Conservation (phyloP, 2,329 filamentous ascomycete species). For the Pleoardoris graminearum region DNA sequence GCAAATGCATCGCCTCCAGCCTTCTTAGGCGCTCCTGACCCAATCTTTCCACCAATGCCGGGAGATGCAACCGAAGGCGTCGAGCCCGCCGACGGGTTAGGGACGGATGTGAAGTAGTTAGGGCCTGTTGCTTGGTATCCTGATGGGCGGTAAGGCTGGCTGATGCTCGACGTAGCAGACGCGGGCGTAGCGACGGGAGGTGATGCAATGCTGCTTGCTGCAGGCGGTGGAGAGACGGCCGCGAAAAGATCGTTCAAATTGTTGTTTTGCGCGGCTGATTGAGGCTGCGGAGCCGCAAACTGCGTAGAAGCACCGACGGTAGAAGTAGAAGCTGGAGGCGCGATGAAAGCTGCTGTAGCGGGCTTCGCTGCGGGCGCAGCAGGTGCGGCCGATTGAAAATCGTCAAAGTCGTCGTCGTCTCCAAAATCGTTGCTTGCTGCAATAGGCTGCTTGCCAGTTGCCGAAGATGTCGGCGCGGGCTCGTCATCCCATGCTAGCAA, state of each 20-base stretch:
- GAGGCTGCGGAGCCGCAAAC: slow-evolving; percentile 80
- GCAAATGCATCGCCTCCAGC: slow-evolving; percentile 85
- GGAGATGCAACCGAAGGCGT: slow-evolving; percentile 51
- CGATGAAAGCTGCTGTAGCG: slow-evolving; percentile 54
- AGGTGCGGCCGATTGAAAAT: slow-evolving; percentile 81
- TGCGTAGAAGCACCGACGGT: slow-evolving; percentile 63
- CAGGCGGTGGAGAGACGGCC: slow-evolving; percentile 73
- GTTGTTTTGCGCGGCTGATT: slow-evolving; percentile 79
- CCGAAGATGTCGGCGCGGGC: slow-evolving; percentile 55
- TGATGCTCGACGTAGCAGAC: slow-evolving; percentile 43
- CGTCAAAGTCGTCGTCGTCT: slow-evolving; percentile 92
- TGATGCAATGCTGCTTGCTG: slow-evolving; percentile 58
- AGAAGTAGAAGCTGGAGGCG: slow-evolving; percentile 52
- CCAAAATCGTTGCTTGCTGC: slow-evolving; percentile 50
- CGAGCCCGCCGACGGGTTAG: slow-evolving; percentile 40
- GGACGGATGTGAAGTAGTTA: slow-evolving; percentile 93
- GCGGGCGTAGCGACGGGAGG: slow-evolving; percentile 40
- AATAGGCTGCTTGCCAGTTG: slow-evolving; percentile 51
- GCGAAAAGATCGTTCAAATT: slow-evolving; percentile 82
- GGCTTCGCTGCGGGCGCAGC: slow-evolving; percentile 58
- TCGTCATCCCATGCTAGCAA: slow-evolving; percentile 90
- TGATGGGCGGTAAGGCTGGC: slow-evolving; percentile 59
- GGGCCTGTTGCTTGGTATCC: slow-evolving; percentile 78
- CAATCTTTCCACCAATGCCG: slow-evolving; percentile 44
- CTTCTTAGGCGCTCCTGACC: slow-evolving; percentile 45